Conservation (phyloP, 179 eudicot species). For the Pouteria campechiana region DNA sequence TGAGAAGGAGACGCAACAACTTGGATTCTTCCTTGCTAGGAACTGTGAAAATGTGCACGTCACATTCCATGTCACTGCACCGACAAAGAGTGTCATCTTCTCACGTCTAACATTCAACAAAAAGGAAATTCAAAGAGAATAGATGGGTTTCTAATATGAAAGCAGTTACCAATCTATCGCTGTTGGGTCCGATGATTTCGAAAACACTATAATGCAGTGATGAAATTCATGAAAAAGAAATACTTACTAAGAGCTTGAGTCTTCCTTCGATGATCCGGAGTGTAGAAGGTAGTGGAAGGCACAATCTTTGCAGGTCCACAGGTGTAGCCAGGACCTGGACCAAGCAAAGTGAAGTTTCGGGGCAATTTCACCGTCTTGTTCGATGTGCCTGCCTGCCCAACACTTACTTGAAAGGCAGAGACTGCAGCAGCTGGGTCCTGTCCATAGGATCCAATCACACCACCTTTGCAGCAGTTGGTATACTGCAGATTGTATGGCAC, state of each 20-base stretch:
- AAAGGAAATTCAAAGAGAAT: not conserved
- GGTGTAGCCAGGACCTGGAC: constrained; percentile 65
- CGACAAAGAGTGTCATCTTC: too few species aligned
- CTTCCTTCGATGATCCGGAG: constrained; percentile 44
- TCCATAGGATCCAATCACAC: constrained; percentile 54
- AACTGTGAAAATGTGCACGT: constrained; percentile 88
- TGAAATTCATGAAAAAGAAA: not conserved
- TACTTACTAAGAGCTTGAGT: constrained; percentile 61
- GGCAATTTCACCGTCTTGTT: constrained; percentile 68
- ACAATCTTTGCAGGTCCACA: constrained; percentile 70
- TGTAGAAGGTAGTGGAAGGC: constrained; percentile 39
- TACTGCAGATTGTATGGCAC: constrained; percentile 64
- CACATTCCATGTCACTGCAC: constrained; percentile 87
- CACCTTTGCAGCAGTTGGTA: constrained; percentile 60
- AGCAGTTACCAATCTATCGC: not conserved
- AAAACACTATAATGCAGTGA: not conserved
- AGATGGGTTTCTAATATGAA: not conserved
- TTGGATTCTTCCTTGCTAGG: constrained; percentile 57
- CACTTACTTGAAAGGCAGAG: constrained; percentile 50
- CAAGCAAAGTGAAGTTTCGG: constrained; percentile 50
- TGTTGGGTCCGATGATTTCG: too few species aligned
- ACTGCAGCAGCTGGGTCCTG: constrained; percentile 51
- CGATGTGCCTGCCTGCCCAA: constrained; percentile 53
- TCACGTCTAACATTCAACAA: not conserved
- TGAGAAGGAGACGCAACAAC: constrained; percentile 76